phyloP scores from a whole-genome alignment of 768 basidiomycete genomes.

The Holtermanniella nyarrowii region DNA sequence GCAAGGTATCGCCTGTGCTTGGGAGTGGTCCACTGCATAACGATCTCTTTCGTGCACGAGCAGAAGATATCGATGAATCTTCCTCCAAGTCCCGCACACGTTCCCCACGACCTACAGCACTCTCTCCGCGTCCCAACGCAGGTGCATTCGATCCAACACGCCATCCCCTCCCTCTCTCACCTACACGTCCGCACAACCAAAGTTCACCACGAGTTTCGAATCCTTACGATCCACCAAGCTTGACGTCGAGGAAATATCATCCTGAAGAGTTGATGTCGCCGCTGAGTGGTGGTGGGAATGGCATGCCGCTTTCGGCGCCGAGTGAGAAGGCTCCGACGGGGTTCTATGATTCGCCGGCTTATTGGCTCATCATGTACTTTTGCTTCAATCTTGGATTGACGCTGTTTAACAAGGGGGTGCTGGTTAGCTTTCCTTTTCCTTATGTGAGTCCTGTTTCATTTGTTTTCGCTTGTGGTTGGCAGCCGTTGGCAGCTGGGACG shows the following conservation, averaged over 20 bases:
- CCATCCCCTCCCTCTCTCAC: background rate
- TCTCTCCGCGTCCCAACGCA: background rate
- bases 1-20: background rate
- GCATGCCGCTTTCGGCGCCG: background rate
- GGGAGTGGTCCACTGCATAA: too few species aligned
- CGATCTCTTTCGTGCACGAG: too few species aligned
- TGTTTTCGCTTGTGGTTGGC: too few species aligned
- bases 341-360: slow-evolving; percentile 33
- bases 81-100: background rate
- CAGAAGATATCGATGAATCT: background rate
- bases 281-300: background rate
- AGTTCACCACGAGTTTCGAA: background rate
- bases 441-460: slow-evolving; percentile 45
- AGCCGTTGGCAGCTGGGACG: too few species aligned
- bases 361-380: slow-evolving; percentile 77
- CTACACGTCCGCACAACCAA: background rate
- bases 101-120: background rate
- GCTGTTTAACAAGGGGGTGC: slow-evolving; percentile 86
- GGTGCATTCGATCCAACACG: too few species aligned
- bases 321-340: background rate
- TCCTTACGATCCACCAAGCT: background rate
- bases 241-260: background rate
- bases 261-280: background rate
- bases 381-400: slow-evolving; percentile 82
- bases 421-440: slow-evolving; percentile 87